A percentile compares a stretch with the other conserved stretches of the same genome.
These are phyloP conservation scores for Aureobasidium lini DNA, from an alignment of 2,329 filamentous ascomycete genomes.

Conservation along the genomic window DNA sequence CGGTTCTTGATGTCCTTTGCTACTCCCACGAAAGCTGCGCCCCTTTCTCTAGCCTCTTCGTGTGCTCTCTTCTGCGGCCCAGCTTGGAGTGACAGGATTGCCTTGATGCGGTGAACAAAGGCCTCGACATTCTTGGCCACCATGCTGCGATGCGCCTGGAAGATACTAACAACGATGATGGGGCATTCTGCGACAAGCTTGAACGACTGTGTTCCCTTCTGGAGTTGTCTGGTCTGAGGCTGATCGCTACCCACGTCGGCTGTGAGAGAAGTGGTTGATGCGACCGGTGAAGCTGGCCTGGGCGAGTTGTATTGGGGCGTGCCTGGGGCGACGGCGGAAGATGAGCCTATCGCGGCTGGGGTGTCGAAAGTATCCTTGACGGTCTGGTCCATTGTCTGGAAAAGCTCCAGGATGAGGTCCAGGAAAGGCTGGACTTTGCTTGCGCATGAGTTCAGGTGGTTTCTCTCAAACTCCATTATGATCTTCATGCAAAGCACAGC, in stretches of 20 bases:
- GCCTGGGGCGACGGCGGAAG: slow-evolving; percentile 54
- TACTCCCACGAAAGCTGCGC: slow-evolving; percentile 83
- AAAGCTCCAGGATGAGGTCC: slow-evolving; percentile 87
- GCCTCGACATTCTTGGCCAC: slow-evolving; percentile 80
- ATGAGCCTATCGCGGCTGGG: slow-evolving; percentile 41
- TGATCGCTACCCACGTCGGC: slow-evolving; percentile 75
- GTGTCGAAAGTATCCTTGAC: slow-evolving; percentile 94
- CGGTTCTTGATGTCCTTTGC: slow-evolving; percentile 90
- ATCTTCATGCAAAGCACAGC: slow-evolving; percentile 97
- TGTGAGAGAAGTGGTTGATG: slow-evolving; percentile 51
- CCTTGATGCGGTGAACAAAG: slow-evolving; percentile 91
- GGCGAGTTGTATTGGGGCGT: slow-evolving; percentile 74
- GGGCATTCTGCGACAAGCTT: slow-evolving; percentile 96
- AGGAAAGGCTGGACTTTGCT: slow-evolving; percentile 84
- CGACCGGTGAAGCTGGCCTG: slow-evolving; percentile 80
- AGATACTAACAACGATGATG: slow-evolving; percentile 97
- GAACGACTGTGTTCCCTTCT: slow-evolving; percentile 97
- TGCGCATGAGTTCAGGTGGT: slow-evolving; percentile 71
- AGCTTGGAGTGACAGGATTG: slow-evolving; percentile 78
- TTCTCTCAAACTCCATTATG: slow-evolving; percentile 90
- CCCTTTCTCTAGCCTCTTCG: slow-evolving; percentile 68
- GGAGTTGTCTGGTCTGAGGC: slow-evolving; percentile 69
- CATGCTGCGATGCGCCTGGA: slow-evolving; percentile 78
- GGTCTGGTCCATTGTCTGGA: slow-evolving; percentile 87
- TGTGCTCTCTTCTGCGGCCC: slow-evolving; percentile 91